Base-by-base conservation (phyloP, 306 rosid species). In the Rosa lucieae region DNA sequence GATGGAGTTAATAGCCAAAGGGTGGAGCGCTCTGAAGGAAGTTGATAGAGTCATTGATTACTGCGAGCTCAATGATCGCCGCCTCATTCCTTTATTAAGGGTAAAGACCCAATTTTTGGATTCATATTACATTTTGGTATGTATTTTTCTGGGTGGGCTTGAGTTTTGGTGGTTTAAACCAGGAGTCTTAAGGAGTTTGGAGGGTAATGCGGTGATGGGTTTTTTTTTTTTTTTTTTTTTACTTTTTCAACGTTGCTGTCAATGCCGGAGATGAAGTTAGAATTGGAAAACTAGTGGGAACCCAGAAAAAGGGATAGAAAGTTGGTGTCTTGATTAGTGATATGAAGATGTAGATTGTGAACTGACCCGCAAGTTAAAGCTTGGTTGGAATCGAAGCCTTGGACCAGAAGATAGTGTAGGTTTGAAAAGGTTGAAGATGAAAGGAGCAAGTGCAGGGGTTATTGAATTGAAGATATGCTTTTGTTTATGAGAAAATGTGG, bases 31-130 rank as follows among this genome's bases (percentile, higher is more conserved):
- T 72, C 70, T 95, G 79, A 78, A 91, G 88, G 99, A 95, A 84
- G 98, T 95, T 74, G 97, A 95, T 68, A 85, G 99, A 83, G 99
- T 92, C 43, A 89, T 90, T 26, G 99, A 92, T 82, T 91, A 90
- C 68, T 85, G 90, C 47, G 98, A 92, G 82, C 94, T 77, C 73
- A 89, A 95, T 32, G 96, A 95, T 81, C 80, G 72, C 26, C 96
- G 98, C 67, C 94, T 92, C 78, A 88, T 95, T 75, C 98, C 98
- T 81, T 92, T 85, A 29, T 94, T 92, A 29, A 87, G 90, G 84
- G 97, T 94, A 40, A 49, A 4, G 29, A 4, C 67, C 65, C 5
- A 44, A 14, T 65, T 65, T 65, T 32, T 65, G 12, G 12, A 20
- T 65, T 65, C 70, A 6, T 13, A 11, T 62, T 12, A 13, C 3